Evolutionary conservation across 2,329 filamentous ascomycete species (phyloP).

Genomic region (Botrytis galanthina): DNA sequence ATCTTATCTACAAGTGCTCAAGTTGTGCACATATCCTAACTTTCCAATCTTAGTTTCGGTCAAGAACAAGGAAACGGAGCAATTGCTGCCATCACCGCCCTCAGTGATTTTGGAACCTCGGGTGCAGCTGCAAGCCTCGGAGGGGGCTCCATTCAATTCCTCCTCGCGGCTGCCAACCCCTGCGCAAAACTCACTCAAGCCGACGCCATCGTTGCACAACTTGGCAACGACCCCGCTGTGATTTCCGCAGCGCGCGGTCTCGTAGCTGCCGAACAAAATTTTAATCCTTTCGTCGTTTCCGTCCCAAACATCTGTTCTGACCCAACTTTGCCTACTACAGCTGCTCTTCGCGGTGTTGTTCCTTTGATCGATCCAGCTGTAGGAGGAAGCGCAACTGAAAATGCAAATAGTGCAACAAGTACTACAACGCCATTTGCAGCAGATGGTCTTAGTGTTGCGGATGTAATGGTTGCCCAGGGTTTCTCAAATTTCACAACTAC

Average conservation of each 20-base stretch:
- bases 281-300: conserved; percentile 62
- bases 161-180: conserved; percentile 63
- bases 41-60: conserved; percentile 48
- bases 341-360: conserved; percentile 62
- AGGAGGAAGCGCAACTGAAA: conserved; percentile 54
- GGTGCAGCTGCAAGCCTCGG: conserved; percentile 63
- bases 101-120: conserved; percentile 54
- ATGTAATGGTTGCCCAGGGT: conserved; percentile 60
- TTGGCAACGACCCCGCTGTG: conserved; percentile 58
- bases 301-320: conserved; percentile 64
- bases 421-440: conserved; percentile 55
- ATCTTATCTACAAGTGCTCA: background rate
- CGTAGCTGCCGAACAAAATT: conserved; percentile 69
- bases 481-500: conserved; percentile 58
- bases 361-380: conserved; percentile 66
- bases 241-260: conserved; percentile 61
- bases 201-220: conserved; percentile 60
- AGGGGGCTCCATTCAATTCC: conserved; percentile 58
- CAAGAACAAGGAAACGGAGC: conserved; percentile 54
- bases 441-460: conserved; percentile 61
- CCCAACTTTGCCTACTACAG: conserved; percentile 58
- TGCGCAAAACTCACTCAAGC: conserved; percentile 64
- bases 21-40: background rate
- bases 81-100: conserved; percentile 52
- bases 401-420: conserved; percentile 56